Conservation (phyloP, 495 filamentous ascomycete genomes). For the Podospora pseudopauciseta region DNA sequence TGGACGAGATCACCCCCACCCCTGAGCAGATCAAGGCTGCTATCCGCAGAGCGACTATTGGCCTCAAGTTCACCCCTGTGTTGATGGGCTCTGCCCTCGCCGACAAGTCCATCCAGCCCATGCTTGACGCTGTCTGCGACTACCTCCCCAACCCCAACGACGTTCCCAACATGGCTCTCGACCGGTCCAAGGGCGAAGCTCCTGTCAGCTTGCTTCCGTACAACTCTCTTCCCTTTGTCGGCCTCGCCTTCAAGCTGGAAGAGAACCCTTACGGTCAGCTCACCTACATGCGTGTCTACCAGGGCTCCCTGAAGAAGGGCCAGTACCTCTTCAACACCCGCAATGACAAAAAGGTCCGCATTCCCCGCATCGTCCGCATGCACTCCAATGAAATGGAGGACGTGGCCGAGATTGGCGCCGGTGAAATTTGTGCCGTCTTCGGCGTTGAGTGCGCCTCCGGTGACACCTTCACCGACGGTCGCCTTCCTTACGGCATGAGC, state of each 20-base stretch:
- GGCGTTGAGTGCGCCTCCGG: conserved; percentile 97
- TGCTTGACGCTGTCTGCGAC: conserved; percentile 95
- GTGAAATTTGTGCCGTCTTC: conserved; percentile 98
- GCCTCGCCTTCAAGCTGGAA: conserved; percentile 97
- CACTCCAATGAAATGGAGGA: conserved; percentile 99
- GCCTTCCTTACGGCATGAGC: conserved; percentile 90
- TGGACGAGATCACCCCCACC: conserved; percentile 78
- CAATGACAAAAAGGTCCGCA: conserved; percentile 90
- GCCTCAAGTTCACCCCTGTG: conserved; percentile 89
- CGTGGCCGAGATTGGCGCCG: conserved; percentile 82
- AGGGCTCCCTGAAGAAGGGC: conserved; percentile 85
- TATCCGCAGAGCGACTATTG: conserved; percentile 83
- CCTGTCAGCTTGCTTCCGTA: conserved; percentile 86
- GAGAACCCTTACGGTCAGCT: conserved; percentile 98
- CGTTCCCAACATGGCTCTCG: conserved; percentile 85
- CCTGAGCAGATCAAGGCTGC: conserved; percentile 80
- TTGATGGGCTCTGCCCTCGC: conserved; percentile 94
- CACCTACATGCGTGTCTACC: conserved; percentile 98
- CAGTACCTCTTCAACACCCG: conserved; percentile 90
- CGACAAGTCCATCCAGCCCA: conserved; percentile 92
- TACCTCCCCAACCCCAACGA: conserved; percentile 92
- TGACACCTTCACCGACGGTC: conserved; percentile 96
- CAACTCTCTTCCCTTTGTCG: conserved; percentile 88
- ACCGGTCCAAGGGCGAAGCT: conserved; percentile 71
- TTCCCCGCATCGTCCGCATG: conserved; percentile 98